phyloP scores from a whole-genome alignment of 1,284 basidiomycete species.

The Sporisorium exsertum region DNA sequence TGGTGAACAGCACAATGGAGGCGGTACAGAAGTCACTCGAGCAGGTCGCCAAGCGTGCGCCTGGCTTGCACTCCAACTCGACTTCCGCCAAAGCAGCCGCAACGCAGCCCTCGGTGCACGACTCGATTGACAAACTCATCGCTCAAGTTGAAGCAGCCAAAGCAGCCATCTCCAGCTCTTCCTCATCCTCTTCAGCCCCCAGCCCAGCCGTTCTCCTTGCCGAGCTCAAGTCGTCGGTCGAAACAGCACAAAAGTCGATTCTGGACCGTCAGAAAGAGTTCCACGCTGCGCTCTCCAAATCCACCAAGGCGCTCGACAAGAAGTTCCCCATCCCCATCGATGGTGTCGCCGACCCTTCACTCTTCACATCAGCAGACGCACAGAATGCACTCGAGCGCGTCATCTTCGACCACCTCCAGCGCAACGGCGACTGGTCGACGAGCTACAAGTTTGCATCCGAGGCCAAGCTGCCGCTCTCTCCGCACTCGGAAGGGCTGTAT shows the following conservation, averaged over 20 bases:
- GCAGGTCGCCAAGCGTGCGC: constrained; percentile 47
- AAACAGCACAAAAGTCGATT: constrained; percentile 48
- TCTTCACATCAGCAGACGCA: constrained; percentile 51
- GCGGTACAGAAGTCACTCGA: constrained; percentile 61
- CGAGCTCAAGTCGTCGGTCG: constrained; percentile 43
- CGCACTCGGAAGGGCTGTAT: constrained; percentile 16
- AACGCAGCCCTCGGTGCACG: constrained; percentile 42
- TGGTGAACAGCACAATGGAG: constrained; percentile 49
- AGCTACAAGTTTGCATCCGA: constrained; percentile 50
- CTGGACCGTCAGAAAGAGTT: constrained; percentile 59
- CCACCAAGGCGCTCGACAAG: constrained; percentile 60
- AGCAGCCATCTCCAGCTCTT: constrained; percentile 20
- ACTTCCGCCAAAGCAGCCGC: constrained; percentile 32
- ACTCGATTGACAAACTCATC: constrained; percentile 59
- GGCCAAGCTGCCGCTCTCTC: constrained; percentile 24
- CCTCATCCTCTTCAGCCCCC: constrained; percentile 12
- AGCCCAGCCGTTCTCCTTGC: constrained; percentile 25
- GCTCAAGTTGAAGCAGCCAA: constrained; percentile 53
- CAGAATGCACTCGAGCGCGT: constrained; percentile 54
- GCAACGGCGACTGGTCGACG: constrained; percentile 55
- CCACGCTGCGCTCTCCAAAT: constrained; percentile 55
- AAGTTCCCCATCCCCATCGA: constrained; percentile 60
- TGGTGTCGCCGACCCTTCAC: constrained; percentile 50
- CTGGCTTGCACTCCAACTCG: constrained; percentile 45
- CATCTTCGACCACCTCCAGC: constrained; percentile 58